Conservation (phyloP, 768 basidiomycete genomes). For the Fistulinella prunicolor region DNA sequence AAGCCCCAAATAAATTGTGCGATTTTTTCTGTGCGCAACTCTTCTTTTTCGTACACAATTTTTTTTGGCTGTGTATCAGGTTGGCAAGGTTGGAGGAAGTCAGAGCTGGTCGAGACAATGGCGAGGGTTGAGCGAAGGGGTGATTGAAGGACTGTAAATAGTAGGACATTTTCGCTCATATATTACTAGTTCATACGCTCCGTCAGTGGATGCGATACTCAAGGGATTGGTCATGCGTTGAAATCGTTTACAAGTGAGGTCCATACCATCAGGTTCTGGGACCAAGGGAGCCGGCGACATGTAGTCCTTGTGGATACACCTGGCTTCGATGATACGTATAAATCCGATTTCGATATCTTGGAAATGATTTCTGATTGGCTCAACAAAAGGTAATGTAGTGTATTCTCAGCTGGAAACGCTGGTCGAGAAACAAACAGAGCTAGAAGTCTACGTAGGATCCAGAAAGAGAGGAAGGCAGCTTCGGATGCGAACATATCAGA, state of each 20-base stretch:
- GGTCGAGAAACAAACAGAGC: constrained; percentile 4
- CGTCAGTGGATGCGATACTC: background rate
- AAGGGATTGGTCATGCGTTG: constrained; percentile 6
- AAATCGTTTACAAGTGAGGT: constrained; percentile 13
- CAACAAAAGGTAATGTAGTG: constrained; percentile 4
- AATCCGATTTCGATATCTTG: constrained; percentile 14
- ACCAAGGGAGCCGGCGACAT: background rate
- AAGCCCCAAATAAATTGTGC: too few relatives aligned
- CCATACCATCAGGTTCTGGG: constrained; percentile 1
- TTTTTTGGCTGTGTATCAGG: too few relatives aligned
- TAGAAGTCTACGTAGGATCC: constrained; percentile 8
- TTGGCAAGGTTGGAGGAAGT: too few relatives aligned
- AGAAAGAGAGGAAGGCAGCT: constrained; percentile 5
- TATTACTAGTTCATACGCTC: constrained; percentile 8
- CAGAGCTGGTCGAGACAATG: too few relatives aligned
- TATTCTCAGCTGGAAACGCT: constrained; percentile 8
- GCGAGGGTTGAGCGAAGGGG: too few relatives aligned
- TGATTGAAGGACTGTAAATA: background rate
- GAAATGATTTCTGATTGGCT: constrained; percentile 16
- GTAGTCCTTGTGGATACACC: constrained; percentile 27
- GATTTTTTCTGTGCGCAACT: too few relatives aligned
- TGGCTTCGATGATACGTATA: constrained; percentile 19
- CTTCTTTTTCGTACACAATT: too few relatives aligned
- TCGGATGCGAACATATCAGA: background rate
- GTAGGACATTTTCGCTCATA: background rate